Conservation (phyloP, 1,284 basidiomycete genomes). For the Pseudomicrostroma phylloplanum region DNA sequence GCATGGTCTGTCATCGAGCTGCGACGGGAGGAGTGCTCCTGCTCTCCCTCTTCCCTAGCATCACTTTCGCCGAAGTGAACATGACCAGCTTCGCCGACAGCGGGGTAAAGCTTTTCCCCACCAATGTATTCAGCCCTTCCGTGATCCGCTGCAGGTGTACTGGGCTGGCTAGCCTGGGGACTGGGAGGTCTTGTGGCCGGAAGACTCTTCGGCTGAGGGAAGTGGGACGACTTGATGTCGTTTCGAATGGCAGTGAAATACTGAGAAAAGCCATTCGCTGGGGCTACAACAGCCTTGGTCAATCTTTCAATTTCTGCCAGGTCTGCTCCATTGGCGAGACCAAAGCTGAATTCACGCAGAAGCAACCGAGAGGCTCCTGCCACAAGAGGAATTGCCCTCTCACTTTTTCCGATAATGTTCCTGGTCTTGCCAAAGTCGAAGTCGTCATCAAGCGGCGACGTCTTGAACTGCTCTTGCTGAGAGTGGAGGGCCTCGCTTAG, state of each 20-base stretch:
- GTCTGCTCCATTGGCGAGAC: slow-evolving; percentile 61
- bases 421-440: slow-evolving; percentile 30
- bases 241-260: slow-evolving; percentile 53
- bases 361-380: slow-evolving; percentile 60
- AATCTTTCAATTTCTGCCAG: slow-evolving; percentile 57
- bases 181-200: slow-evolving; percentile 6
- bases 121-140: neutral
- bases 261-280: slow-evolving; percentile 62
- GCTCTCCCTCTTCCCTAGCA: neutral
- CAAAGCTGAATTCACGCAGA: slow-evolving; percentile 62
- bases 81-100: too few relatives aligned
- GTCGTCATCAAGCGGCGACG: slow-evolving; percentile 57
- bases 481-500: slow-evolving; percentile 55
- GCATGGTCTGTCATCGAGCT: neutral
- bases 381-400: slow-evolving; percentile 59
- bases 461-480: slow-evolving; percentile 57
- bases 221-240: slow-evolving; percentile 27
- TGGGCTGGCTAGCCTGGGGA: neutral
- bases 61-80: too few relatives aligned
- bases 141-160: neutral
- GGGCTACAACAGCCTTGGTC: slow-evolving; percentile 47
- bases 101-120: too few relatives aligned
- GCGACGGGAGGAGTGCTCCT: neutral
- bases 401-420: slow-evolving; percentile 55
- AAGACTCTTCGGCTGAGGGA: slow-evolving; percentile 7